Conservation (phyloP, 2,329 filamentous ascomycete species). For the Xylaria sp. region DNA sequence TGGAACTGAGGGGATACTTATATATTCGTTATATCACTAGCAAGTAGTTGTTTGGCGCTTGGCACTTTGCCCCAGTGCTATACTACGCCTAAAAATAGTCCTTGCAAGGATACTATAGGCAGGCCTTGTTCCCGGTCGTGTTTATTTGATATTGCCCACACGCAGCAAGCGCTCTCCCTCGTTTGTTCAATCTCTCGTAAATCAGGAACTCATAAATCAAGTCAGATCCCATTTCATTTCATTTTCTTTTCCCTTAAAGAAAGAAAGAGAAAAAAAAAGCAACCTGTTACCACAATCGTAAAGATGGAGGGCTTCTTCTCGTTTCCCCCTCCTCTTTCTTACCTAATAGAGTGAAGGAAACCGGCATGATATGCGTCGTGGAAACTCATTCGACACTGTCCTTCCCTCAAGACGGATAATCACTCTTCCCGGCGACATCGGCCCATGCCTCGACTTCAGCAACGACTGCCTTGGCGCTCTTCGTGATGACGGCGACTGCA, state of each 20-base stretch:
- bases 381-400: neutral
- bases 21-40: no score
- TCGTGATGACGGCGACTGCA: conserved; percentile 27
- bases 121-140: neutral
- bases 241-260: no score
- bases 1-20: neutral
- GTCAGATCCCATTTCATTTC: neutral
- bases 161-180: neutral
- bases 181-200: neutral
- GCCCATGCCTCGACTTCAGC: conserved; percentile 50
- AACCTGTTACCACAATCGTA: neutral
- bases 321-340: neutral
- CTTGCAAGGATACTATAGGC: neutral
- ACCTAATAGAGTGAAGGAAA: neutral
- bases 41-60: no score
- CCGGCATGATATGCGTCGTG: neutral
- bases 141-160: neutral
- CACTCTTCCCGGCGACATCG: conserved; percentile 44
- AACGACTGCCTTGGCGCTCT: conserved; percentile 46
- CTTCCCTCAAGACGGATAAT: conserved; percentile 23
- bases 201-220: neutral
- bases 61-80: no score
- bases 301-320: neutral
- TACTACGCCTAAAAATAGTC: neutral
- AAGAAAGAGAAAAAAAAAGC: no score